Evolutionary conservation across 2,329 filamentous ascomycete species (phyloP).

Genomic region (Geosmithia morbida): DNA sequence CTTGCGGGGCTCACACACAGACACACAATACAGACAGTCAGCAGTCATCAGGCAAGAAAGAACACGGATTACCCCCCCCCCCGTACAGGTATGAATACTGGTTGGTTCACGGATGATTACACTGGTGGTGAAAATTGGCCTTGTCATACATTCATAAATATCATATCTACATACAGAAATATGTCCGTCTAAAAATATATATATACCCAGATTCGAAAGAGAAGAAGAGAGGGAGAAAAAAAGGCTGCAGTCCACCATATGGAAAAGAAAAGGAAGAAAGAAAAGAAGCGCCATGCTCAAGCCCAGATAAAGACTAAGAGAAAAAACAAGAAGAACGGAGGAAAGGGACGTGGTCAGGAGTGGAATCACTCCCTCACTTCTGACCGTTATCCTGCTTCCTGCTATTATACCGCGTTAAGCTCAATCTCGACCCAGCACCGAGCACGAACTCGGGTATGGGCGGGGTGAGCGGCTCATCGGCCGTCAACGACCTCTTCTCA

Average conservation of each 20-base stretch:
- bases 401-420: slow-evolving; percentile 29
- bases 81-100: too few species aligned
- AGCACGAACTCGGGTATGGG: slow-evolving; percentile 49
- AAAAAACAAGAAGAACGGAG: background rate
- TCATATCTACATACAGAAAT: background rate
- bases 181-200: background rate
- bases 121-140: too few species aligned
- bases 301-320: background rate
- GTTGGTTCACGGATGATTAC: too few species aligned
- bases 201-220: background rate
- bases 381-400: slow-evolving; percentile 11
- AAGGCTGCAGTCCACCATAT: too few species aligned
- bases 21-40: too few species aligned
- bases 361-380: background rate
- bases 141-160: too few species aligned
- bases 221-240: too few species aligned
- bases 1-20: too few species aligned
- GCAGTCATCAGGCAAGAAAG: too few species aligned
- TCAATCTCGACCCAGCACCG: slow-evolving; percentile 34
- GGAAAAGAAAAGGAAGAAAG: too few species aligned
- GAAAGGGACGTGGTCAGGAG: background rate
- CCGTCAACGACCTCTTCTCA: background rate
- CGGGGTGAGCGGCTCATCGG: slow-evolving; percentile 37
- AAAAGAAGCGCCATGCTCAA: too few species aligned
- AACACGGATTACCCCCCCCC: too few species aligned